Conservation (phyloP, 257 asterid species). For the Nicotiana paniculata region DNA sequence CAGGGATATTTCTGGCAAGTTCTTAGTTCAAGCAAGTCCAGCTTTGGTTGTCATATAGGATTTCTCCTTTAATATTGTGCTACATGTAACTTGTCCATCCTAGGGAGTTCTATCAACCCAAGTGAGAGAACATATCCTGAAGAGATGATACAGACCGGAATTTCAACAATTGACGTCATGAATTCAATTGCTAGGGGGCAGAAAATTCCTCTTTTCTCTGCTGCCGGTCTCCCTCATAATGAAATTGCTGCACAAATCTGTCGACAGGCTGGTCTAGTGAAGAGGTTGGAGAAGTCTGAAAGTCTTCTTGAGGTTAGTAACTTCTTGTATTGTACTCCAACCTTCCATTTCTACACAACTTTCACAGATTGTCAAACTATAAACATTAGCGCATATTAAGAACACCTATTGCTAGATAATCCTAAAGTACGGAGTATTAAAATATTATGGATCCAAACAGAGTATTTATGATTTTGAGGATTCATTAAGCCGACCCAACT, state of each 20-base stretch:
- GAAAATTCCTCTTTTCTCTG: slow-evolving; percentile 95
- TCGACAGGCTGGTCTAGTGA: slow-evolving; percentile 99
- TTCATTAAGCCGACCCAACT: too few species aligned
- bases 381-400: too few species aligned
- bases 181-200: slow-evolving; percentile 98
- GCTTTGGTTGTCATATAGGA: not conserved
- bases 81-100: slow-evolving; percentile 12
- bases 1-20: slow-evolving; percentile 95
- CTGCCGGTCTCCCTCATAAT: slow-evolving; percentile 99
- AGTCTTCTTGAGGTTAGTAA: slow-evolving; percentile 71
- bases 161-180: slow-evolving; percentile 98
- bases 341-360: not conserved
- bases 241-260: slow-evolving; percentile 99
- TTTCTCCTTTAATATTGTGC: not conserved
- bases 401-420: too few species aligned
- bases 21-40: not conserved
- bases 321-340: not conserved
- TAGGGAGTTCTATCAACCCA: slow-evolving; percentile 98
- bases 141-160: slow-evolving; percentile 98
- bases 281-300: slow-evolving; percentile 80
- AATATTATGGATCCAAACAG: too few species aligned
- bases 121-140: slow-evolving; percentile 99
- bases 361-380: not conserved
- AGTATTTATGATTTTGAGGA: too few species aligned
- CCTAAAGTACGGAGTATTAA: too few species aligned